Evolutionary conservation across 257 asterid genomes (phyloP), one percentile per base, ranked within the genome.

Genomic region (Plantago major): DNA sequence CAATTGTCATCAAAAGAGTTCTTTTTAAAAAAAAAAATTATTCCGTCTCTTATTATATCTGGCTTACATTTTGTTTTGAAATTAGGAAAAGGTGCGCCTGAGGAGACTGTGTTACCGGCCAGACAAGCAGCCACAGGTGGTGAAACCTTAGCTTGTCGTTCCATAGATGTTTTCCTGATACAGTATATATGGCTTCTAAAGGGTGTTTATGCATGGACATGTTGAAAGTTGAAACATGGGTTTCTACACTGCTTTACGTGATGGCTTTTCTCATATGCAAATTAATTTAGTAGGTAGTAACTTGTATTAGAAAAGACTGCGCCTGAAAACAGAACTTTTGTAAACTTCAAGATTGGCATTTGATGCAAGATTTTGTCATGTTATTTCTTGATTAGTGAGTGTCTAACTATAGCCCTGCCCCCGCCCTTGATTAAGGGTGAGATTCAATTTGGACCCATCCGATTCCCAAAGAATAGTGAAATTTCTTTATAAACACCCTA

Each of bases 21-120:
- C 7, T n/a, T 16, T 13, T 15, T 40, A n/a, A n/a, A n/a, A n/a
- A n/a, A n/a, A n/a, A n/a, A n/a, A n/a, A n/a, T 57, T 7, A 0
- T 38, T 17, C 40, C 10, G 18, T 9, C 16, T 16, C 7, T 40
- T 57, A 17, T 16, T 9, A 13, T 17, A 57, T 15, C 28, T 46
- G 16, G 51, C 5, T 2, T 46, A 16, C 74, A 18, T 63, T 16
- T 44, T 17, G 10, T 59, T 60, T 22, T 69, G 55, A 22, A 22
- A 64, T 73, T 33, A 93, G 99, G 99, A 89, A 67, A 82, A 43
- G 62, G 97, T 93, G 53, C 82, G 81, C 55, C 69, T 89, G 81
- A 78, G 79, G 82, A 87, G 96, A 74, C 67, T 93, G 56, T 93
- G 99, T 67, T 79, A 69, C 75, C 84, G 90, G 67, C 96, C 99